Evolutionary conservation across 2,329 filamentous ascomycete genomes (phyloP).

Genomic region (Epichloe coenophiala): DNA sequence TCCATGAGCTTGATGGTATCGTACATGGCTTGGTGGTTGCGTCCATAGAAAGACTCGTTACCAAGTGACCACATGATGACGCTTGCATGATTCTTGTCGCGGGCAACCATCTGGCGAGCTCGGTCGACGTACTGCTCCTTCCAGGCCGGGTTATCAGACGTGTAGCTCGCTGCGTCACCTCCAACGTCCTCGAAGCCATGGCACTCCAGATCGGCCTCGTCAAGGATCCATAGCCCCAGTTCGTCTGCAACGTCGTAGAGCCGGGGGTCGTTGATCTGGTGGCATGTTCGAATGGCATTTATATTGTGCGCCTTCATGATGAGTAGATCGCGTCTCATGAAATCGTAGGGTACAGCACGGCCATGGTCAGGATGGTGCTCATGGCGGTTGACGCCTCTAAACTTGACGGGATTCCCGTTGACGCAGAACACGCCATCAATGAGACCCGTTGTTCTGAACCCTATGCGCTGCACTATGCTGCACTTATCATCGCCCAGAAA

Average conservation of each 20-base stretch:
- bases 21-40: conserved; percentile 56
- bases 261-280: conserved; percentile 48
- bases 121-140: conserved; percentile 53
- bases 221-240: conserved; percentile 50
- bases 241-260: conserved; percentile 50
- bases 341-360: conserved; percentile 46
- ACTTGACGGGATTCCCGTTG: conserved; percentile 50
- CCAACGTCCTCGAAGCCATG: conserved; percentile 34
- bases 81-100: conserved; percentile 46
- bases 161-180: conserved; percentile 24
- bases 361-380: conserved; percentile 54
- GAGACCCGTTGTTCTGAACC: conserved; percentile 50
- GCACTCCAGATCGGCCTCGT: conserved; percentile 41
- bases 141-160: conserved; percentile 49
- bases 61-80: conserved; percentile 61
- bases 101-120: conserved; percentile 47
- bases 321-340: conserved; percentile 46
- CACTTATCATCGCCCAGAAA: conserved; percentile 15
- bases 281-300: conserved; percentile 55
- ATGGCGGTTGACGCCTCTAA: conserved; percentile 58
- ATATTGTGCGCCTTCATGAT: conserved; percentile 58
- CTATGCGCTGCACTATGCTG: conserved; percentile 40
- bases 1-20: conserved; percentile 46
- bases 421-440: conserved; percentile 48
- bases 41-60: conserved; percentile 58